Evolutionary conservation across 306 rosid genomes (phyloP).

Genomic region (Castanea sativa): DNA sequence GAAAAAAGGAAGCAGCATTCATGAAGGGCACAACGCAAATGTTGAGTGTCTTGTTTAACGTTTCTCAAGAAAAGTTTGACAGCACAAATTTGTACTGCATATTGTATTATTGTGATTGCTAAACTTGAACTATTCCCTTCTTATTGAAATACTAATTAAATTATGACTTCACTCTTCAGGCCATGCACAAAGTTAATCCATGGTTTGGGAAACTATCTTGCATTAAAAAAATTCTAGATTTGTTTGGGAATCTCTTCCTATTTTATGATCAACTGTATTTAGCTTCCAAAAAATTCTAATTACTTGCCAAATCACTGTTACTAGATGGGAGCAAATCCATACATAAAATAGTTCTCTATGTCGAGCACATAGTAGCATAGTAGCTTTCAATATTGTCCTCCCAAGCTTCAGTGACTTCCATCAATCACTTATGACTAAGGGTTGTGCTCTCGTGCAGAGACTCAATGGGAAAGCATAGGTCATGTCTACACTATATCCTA

Average conservation of each 20-base stretch:
- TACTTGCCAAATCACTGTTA: neutral
- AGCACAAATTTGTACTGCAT: neutral
- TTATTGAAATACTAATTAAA: neutral
- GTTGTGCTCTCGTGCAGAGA: no score
- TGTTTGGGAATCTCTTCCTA: neutral
- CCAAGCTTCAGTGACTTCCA: no score
- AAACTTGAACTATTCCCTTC: neutral
- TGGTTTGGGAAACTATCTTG: neutral
- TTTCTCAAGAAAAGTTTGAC: no score
- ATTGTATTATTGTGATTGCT: neutral
- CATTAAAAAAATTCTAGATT: neutral
- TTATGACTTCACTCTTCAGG: neutral
- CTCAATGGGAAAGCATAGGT: no score
- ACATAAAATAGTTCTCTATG: neutral
- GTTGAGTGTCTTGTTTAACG: conserved; percentile 19
- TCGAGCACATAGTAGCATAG: neutral
- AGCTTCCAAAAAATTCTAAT: neutral
- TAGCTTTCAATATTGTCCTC: neutral
- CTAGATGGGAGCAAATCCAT: neutral
- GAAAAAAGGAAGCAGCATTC: neutral
- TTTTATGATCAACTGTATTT: neutral
- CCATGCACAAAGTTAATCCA: neutral
- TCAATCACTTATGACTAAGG: no score
- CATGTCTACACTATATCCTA: no score
- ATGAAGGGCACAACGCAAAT: neutral